phyloP scores from a whole-genome alignment of 2,329 filamentous ascomycete species.

The Ophiostoma piceae region DNA sequence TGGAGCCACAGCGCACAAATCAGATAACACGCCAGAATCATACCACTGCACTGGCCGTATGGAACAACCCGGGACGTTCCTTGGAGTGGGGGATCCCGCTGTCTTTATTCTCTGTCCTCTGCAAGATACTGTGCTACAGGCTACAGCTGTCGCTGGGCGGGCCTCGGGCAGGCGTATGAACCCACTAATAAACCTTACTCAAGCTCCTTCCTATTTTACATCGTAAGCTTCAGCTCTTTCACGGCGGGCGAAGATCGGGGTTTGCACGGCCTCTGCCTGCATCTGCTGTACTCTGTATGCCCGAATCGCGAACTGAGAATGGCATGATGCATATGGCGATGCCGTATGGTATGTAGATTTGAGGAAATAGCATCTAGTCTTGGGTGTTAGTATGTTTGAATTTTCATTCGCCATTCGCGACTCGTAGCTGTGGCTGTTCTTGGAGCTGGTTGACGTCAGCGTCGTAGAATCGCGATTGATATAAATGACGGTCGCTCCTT shows the following conservation, averaged over 20 bases:
- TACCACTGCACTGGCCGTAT: not conserved
- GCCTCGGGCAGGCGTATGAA: not conserved
- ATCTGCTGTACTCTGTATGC: not conserved
- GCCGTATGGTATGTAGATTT: not conserved
- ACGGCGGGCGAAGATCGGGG: conserved; percentile 26
- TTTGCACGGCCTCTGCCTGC: conserved; percentile 25
- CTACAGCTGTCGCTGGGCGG: not conserved
- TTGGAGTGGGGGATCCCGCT: not conserved
- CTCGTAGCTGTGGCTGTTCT: not conserved
- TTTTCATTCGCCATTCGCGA: not conserved
- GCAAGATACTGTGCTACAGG: not conserved
- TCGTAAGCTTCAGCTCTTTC: too few relatives aligned
- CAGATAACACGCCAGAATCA: conserved; percentile 8
- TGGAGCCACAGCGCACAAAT: not conserved
- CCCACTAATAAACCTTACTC: not conserved
- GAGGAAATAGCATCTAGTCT: not conserved
- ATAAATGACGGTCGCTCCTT: conserved; percentile 6
- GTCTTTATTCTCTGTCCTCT: not conserved
- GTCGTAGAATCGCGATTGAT: not conserved
- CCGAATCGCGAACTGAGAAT: conserved; percentile 7
- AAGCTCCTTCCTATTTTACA: not conserved
- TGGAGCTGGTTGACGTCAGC: conserved; percentile 6
- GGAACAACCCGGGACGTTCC: conserved; percentile 5
- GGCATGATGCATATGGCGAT: conserved; percentile 16
- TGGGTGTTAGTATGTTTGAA: not conserved